Evolutionary conservation across 2,329 filamentous ascomycete genomes (phyloP).

Genomic region (Botrytis fabae): DNA sequence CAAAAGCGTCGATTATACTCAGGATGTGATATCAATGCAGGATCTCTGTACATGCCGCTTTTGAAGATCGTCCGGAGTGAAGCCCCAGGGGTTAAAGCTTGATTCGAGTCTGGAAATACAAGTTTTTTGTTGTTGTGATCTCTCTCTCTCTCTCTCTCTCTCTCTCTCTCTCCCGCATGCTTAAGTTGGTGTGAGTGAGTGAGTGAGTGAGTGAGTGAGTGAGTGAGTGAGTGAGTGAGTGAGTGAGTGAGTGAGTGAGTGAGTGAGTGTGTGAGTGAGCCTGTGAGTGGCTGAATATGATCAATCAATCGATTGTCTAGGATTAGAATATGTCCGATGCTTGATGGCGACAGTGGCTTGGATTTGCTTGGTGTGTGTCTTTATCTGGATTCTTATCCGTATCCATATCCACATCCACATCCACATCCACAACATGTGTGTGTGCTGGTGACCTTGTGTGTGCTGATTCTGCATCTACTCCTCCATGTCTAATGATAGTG

Average conservation of each 20-base stretch:
- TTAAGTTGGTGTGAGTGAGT: not conserved
- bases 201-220: not conserved
- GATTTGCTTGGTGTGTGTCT: no score
- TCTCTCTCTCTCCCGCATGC: not conserved
- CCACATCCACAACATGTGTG: not conserved
- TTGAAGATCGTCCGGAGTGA: not conserved
- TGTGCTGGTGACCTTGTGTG: not conserved
- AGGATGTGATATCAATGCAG: no score
- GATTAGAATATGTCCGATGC: not conserved
- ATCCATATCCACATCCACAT: no score
- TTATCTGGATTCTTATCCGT: not conserved
- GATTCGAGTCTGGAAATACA: not conserved
- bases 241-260: not conserved
- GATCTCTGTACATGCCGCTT: not conserved
- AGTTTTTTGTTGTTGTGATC: not conserved
- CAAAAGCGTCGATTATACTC: no score
- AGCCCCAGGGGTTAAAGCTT: not conserved
- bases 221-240: not conserved
- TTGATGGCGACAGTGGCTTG: constrained; percentile 7
- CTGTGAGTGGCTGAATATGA: not conserved
- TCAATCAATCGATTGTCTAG: not conserved
- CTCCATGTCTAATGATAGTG: no score
- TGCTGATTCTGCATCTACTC: not conserved
- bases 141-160: no score
- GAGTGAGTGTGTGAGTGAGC: not conserved